Evolutionary conservation across 495 filamentous ascomycete species (phyloP).

Genomic region (Penicillium arizonense): DNA sequence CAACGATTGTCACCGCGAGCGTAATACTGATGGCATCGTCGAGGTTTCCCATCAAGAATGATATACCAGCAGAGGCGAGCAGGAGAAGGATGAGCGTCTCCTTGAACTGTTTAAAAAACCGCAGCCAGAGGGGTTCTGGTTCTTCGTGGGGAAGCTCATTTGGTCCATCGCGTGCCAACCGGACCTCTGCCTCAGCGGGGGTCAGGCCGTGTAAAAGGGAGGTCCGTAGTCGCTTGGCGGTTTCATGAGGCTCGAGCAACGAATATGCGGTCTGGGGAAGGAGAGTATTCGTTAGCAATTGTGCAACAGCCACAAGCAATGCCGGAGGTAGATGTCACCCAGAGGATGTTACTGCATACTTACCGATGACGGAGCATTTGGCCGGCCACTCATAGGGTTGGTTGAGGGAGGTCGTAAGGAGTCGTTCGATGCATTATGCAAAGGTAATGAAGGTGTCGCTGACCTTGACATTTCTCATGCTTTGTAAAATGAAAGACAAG

Average conservation of each 20-base stretch:
- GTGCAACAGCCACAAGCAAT: not conserved
- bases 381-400: constrained; percentile 33
- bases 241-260: constrained; percentile 68
- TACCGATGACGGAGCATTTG: constrained; percentile 34
- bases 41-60: constrained; percentile 89
- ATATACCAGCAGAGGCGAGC: constrained; percentile 83
- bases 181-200: constrained; percentile 73
- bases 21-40: constrained; percentile 96
- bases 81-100: constrained; percentile 89
- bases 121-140: constrained; percentile 89
- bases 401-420: constrained; percentile 34
- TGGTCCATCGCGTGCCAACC: constrained; percentile 76
- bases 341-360: constrained; percentile 7
- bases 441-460: constrained; percentile 53
- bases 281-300: constrained; percentile 8
- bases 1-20: constrained; percentile 93
- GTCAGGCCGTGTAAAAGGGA: constrained; percentile 79
- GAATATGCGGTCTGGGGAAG: constrained; percentile 53
- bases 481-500: constrained; percentile 20
- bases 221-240: constrained; percentile 75
- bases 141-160: constrained; percentile 95
- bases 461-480: constrained; percentile 64
- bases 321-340: not conserved
- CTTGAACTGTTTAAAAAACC: constrained; percentile 94
- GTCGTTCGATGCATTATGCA: constrained; percentile 49